Evolutionary conservation across 1,284 basidiomycete genomes (phyloP).

Genomic region (Naganishia sp.): DNA sequence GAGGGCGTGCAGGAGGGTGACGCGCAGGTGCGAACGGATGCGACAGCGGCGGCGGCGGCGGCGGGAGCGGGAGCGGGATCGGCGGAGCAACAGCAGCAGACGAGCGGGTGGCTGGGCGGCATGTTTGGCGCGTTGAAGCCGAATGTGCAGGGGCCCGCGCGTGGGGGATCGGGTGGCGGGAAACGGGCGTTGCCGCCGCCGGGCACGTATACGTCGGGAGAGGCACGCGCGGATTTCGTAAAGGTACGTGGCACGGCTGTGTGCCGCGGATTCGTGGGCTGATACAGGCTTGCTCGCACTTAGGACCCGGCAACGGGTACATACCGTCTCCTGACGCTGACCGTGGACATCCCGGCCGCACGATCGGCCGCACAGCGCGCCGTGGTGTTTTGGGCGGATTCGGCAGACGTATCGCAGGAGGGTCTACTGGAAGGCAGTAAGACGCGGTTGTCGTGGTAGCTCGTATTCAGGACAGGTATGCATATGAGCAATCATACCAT

Average conservation of each 20-base stretch:
- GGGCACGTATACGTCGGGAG: conserved; percentile 52
- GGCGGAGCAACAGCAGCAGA: conserved; percentile 11
- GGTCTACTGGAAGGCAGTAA: conserved; percentile 41
- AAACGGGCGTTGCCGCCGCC: conserved; percentile 43
- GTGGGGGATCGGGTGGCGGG: conserved; percentile 4
- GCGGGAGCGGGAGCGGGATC: no score
- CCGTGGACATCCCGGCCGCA: conserved; percentile 49
- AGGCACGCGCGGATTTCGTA: conserved; percentile 52
- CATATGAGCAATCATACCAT: background rate
- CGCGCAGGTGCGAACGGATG: background rate
- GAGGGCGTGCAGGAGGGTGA: background rate
- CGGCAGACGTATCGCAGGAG: conserved; percentile 46
- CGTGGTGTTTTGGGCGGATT: conserved; percentile 46
- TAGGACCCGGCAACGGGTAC: conserved; percentile 38
- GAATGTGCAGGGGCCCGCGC: background rate
- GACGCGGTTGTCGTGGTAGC: conserved; percentile 21
- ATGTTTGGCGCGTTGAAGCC: conserved; percentile 31
- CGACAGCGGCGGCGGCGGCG: background rate
- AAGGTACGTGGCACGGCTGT: conserved; percentile 41
- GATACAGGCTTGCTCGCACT: no score
- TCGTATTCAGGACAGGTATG: conserved; percentile 9
- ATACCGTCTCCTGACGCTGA: conserved; percentile 48
- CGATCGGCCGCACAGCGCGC: conserved; percentile 41
- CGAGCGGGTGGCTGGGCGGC: conserved; percentile 22
- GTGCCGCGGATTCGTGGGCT: background rate